Percentiles rank a stretch among this genome's conserved stretches.
Conservation (phyloP, 208 protist genomes). For the Jaenimonas drosophilae region DNA sequence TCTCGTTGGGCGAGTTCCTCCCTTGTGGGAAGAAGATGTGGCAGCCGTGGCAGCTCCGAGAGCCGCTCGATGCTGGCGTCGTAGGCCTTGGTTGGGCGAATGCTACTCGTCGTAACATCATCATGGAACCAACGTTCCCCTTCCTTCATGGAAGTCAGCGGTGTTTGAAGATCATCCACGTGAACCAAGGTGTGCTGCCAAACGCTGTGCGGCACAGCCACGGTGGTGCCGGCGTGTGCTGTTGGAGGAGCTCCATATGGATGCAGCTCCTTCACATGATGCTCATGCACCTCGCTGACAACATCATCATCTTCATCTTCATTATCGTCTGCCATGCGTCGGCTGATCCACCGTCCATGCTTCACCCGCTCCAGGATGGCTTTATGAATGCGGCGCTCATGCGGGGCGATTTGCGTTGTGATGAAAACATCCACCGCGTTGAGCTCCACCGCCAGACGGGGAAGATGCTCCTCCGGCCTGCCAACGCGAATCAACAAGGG, state of each 20-base stretch:
- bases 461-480: constrained; percentile 77
- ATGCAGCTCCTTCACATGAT: constrained; percentile 11
- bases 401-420: constrained; percentile 82
- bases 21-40: constrained; percentile 21
- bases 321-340: background rate
- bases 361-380: constrained; percentile 20
- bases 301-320: constrained; percentile 4
- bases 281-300: constrained; percentile 16
- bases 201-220: constrained; percentile 41
- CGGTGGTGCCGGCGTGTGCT: background rate
- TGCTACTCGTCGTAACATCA: constrained; percentile 59
- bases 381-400: constrained; percentile 71
- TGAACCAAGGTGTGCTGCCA: constrained; percentile 88
- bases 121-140: constrained; percentile 87
- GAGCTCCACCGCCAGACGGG: constrained; percentile 64
- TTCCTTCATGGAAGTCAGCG: constrained; percentile 66
- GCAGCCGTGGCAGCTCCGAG: background rate
- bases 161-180: constrained; percentile 77
- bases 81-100: constrained; percentile 72
- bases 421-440: constrained; percentile 63
- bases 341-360: constrained; percentile 35
- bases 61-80: constrained; percentile 30
- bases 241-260: constrained; percentile 2
- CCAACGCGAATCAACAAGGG: constrained; percentile 75
- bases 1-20: constrained; percentile 21